These are phyloP conservation scores for Chaetothyriales sp. DNA, from an alignment of 2,329 filamentous ascomycete genomes.

Conservation along the genomic window DNA sequence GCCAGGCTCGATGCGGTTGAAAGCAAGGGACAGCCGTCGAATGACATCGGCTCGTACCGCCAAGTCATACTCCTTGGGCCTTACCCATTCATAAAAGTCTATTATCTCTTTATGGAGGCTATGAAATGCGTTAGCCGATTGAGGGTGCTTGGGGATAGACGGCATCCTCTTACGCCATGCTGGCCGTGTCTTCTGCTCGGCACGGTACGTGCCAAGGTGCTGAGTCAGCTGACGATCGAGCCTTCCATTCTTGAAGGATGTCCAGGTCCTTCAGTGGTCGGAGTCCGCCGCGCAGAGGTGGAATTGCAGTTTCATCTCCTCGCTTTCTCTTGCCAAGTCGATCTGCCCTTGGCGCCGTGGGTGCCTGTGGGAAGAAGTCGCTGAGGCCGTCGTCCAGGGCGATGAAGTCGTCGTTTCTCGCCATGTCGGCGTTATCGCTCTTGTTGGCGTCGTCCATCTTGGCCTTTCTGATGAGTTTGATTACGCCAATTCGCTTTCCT, in stretches of 20 bases:
- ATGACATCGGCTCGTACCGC: conserved; percentile 60
- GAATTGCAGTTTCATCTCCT: background rate
- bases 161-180: conserved; percentile 11
- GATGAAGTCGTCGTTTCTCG: conserved; percentile 56
- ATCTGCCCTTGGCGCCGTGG: background rate
- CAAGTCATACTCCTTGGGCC: conserved; percentile 63
- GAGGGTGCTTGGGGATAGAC: background rate
- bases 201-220: background rate
- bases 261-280: background rate
- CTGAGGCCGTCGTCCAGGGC: conserved; percentile 51
- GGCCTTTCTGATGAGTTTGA: conserved; percentile 83
- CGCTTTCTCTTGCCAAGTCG: conserved; percentile 52
- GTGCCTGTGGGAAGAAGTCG: background rate
- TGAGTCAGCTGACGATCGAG: background rate
- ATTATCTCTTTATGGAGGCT: conserved; percentile 82
- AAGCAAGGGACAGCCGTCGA: conserved; percentile 47
- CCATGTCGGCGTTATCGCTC: conserved; percentile 31
- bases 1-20: conserved; percentile 45
- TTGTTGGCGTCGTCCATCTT: conserved; percentile 50
- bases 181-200: conserved; percentile 2
- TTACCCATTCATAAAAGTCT: conserved; percentile 77
- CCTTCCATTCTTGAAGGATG: background rate
- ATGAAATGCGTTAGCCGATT: conserved; percentile 5
- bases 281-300: background rate
- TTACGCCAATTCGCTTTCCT: conserved; percentile 70